phyloP scores from a whole-genome alignment of 331 rosid genomes.

The Acacia pycnantha region DNA sequence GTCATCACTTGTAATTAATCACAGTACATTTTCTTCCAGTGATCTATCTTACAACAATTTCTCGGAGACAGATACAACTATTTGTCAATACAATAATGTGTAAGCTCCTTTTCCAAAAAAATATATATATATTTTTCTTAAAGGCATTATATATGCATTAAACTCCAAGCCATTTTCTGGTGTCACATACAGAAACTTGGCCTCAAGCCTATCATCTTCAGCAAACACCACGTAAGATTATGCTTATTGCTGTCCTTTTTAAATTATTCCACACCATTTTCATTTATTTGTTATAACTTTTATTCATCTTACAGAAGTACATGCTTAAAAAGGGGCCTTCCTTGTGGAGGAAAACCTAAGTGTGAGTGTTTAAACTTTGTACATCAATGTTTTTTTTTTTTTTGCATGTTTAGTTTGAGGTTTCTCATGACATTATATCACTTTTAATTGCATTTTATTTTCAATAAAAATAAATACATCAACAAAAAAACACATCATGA shows the following conservation, averaged over 20 bases:
- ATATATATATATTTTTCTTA: not conserved
- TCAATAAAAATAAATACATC: no score
- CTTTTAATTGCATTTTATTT: no score
- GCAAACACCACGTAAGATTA: constrained; percentile 42
- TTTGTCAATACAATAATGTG: constrained; percentile 48
- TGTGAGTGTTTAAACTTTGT: constrained; percentile 40
- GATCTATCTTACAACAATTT: constrained; percentile 88
- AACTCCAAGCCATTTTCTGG: not conserved
- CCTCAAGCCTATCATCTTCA: constrained; percentile 54
- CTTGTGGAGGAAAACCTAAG: constrained; percentile 4
- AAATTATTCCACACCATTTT: not conserved
- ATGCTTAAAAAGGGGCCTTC: constrained; percentile 47
- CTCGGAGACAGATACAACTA: constrained; percentile 39
- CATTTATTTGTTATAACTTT: no score
- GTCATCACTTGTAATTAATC: no score
- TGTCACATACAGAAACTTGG: constrained; percentile 55
- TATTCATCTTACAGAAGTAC: constrained; percentile 13
- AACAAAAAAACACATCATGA: no score
- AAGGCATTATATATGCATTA: not conserved
- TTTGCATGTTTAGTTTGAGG: no score
- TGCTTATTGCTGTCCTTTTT: not conserved
- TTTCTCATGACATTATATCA: no score
- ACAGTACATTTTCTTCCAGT: constrained; percentile 41
- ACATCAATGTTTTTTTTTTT: not conserved
- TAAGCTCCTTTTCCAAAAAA: constrained; percentile 36